Evolutionary conservation across 2,329 filamentous ascomycete species (phyloP), one percentile per base, ranked within the genome.

Genomic region (Pseudogymnoascus sp.): DNA sequence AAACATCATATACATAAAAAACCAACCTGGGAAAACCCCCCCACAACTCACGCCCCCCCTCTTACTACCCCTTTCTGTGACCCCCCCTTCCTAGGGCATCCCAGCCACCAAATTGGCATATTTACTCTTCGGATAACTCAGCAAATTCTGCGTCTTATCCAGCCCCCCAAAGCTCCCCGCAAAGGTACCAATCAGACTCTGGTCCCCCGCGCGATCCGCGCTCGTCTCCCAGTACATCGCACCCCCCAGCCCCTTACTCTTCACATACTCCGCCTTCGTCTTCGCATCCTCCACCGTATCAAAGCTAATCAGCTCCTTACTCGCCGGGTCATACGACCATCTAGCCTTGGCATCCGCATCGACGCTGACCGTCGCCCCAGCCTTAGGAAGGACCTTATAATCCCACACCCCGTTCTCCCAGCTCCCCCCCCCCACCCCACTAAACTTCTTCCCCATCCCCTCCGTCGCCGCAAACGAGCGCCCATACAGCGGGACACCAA

Each of bases 171-270:
- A 74, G 1, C 70, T 71, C n/a, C 74, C 72, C 61, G 76, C 78
- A 59, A 73, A 73, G 9, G 79, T 80, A 31, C 73, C 71, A 65
- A 89, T 86, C 69, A 93, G 76, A 67, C 86, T 89, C 3, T 82
- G 80, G 7, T 74, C 76, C n/a, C 81, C 83, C 2, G 70, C 78
- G 70, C 81, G 81, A 72, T 95, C 91, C 13, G 81, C 85, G 65
- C 86, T 90, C 21, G 84, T 86, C 74, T 93, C 90, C 90, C 90
- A 95, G 83, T 89, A 95, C 89, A 93, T 93, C 35, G 82, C 85
- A 21, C 90, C 90, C 3, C 87, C 90, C 0, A 95, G 78, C 0
- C 84, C 81, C 64, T 80, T 78, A 62, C 75, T 70, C 74, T 81
- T 80, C 68, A 91, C 4, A 84, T 83, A 77, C 92, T 93, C 68